Percentiles rank a stretch among this genome's conserved stretches.
phyloP scores from a whole-genome alignment of 2,329 filamentous ascomycete species.

The Elsinoe australis region DNA sequence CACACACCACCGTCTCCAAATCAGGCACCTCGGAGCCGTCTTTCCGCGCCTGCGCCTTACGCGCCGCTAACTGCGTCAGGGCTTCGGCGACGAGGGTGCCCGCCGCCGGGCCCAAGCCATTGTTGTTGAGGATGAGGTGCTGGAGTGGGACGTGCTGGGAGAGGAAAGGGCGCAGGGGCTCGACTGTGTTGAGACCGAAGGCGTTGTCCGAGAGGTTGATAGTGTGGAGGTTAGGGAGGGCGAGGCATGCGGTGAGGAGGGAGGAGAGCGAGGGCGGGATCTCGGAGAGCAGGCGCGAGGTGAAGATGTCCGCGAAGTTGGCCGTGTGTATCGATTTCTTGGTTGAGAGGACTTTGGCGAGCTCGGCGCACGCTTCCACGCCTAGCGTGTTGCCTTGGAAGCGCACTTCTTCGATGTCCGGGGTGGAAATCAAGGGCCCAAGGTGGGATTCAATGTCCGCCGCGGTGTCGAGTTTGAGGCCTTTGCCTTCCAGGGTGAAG shows the following conservation, averaged over 20 bases:
- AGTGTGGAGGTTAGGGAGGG: constrained; percentile 77
- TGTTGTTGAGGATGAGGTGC: constrained; percentile 96
- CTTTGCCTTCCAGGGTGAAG: constrained; percentile 87
- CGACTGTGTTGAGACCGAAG: constrained; percentile 91
- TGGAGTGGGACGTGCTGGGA: constrained; percentile 80
- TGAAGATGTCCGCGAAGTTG: constrained; percentile 97
- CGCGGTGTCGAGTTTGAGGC: constrained; percentile 83
- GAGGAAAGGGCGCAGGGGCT: constrained; percentile 86
- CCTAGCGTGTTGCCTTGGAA: constrained; percentile 89
- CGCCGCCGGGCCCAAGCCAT: constrained; percentile 86
- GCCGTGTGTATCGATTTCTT: constrained; percentile 77
- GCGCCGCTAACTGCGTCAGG: constrained; percentile 70
- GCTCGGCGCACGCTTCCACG: constrained; percentile 74
- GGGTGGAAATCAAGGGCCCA: constrained; percentile 60
- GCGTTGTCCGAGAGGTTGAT: constrained; percentile 97
- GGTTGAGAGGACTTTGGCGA: constrained; percentile 73
- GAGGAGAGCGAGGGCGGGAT: constrained; percentile 83
- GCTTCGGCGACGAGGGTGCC: constrained; percentile 85
- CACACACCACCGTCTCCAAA: constrained; percentile 94
- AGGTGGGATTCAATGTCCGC: constrained; percentile 82
- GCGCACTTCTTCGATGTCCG: constrained; percentile 74
- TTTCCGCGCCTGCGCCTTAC: constrained; percentile 72
- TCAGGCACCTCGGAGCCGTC: constrained; percentile 62
- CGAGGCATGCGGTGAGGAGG: constrained; percentile 77
- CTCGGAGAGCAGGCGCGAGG: constrained; percentile 81